Evolutionary conservation across 768 basidiomycete genomes (phyloP).

Genomic region (Leucocoprinus sp.): DNA sequence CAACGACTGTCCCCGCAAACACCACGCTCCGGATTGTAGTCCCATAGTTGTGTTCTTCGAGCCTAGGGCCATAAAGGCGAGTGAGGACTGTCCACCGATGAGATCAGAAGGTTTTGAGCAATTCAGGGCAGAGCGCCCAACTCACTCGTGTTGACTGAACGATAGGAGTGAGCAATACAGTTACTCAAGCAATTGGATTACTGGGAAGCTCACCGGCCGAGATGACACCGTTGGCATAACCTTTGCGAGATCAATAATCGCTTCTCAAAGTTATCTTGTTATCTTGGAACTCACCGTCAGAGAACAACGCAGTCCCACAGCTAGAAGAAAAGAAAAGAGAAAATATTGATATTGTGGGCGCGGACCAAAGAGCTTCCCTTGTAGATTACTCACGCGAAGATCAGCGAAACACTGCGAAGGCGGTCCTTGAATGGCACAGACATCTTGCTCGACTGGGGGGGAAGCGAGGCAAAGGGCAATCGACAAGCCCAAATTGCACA

Average conservation of each 20-base stretch:
- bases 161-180: background rate
- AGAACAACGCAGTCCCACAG: slow-evolving; percentile 83
- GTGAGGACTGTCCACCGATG: slow-evolving; percentile 46
- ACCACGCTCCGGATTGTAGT: slow-evolving; percentile 57
- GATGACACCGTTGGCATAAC: slow-evolving; percentile 77
- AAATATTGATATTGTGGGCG: background rate
- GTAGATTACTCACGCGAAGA: slow-evolving; percentile 61
- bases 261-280: background rate
- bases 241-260: slow-evolving; percentile 26
- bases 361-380: too few species aligned
- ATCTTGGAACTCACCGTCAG: slow-evolving; percentile 49
- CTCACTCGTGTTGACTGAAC: slow-evolving; percentile 61
- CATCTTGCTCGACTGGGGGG: slow-evolving; percentile 6
- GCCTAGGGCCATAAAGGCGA: slow-evolving; percentile 57
- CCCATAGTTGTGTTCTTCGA: slow-evolving; percentile 50
- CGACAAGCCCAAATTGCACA: background rate
- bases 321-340: slow-evolving; percentile 24
- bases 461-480: background rate
- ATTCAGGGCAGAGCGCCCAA: slow-evolving; percentile 6
- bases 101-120: background rate
- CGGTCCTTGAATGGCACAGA: slow-evolving; percentile 23
- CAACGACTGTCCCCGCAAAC: slow-evolving; percentile 83
- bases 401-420: slow-evolving; percentile 60
- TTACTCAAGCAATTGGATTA: background rate
- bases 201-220: slow-evolving; percentile 55